Evolutionary conservation across 2,329 filamentous ascomycete genomes (phyloP), one percentile per base, ranked within the genome.

Genomic region (Neofusicoccum sp.): DNA sequence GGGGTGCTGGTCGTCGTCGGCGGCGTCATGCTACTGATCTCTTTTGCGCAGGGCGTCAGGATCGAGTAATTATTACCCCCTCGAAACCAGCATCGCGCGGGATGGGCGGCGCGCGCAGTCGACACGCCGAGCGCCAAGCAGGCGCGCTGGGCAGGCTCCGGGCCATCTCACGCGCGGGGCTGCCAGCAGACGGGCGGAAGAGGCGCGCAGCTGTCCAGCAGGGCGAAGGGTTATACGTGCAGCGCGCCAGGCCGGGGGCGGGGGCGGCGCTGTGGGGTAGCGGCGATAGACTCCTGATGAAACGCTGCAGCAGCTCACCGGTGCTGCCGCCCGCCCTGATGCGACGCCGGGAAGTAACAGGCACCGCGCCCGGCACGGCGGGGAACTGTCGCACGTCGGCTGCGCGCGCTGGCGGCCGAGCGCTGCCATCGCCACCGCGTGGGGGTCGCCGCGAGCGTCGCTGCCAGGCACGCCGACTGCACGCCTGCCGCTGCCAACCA

Each of bases 51-150:
- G 6, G 44, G 22, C 44, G 22, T n/a, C 29, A 31, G 29, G n/a
- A 58, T 58, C 54, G 54, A 58, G 54, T 58, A 58, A 58, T 36
- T 11, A 56, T 56, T 56, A 56, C 50, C 50, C 50, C 22, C 41
- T 56, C 37, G 29, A 58, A 58, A 58, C 31, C 31, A 28, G 16
- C 54, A 43, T 16, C 6, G 37, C 52, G 52, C 52, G 52, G 52
- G 52, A 56, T 56, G 37, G 22, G 12, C 16, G 16, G 28, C n/a
- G 50, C 6, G 50, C 36, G 22, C 36, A 22, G 45, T 56, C 37
- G 9, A 8, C 43, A 37, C 6, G 5, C 22, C 11, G 16, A 11
- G 9, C 14, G 52, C 52, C 52, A 44, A 44, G 52, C 22, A 22
- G 22, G 22, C 22, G 22, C 22, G 22, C 22, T 22, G 22, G 22